These are phyloP conservation scores for Circinella umbellata DNA, from an alignment of 371 early-diverging fungal species.

Conservation along the genomic window DNA sequence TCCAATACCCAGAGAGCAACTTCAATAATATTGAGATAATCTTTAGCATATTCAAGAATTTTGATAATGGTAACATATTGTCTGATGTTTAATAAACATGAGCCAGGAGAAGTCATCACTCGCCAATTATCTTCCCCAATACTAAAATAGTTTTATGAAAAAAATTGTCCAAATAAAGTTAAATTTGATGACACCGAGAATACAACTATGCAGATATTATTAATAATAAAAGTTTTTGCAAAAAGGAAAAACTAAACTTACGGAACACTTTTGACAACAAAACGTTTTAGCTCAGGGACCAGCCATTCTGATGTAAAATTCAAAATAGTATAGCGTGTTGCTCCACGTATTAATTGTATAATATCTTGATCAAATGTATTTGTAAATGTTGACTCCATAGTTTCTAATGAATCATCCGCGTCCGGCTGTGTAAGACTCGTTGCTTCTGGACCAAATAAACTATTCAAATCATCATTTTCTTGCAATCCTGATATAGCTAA, in stretches of 20 bases:
- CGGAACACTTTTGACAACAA: slow-evolving; percentile 74
- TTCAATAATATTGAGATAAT: slow-evolving; percentile 58
- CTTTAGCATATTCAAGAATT: slow-evolving; percentile 61
- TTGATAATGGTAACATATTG: slow-evolving; percentile 67
- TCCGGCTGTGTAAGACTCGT: slow-evolving; percentile 56
- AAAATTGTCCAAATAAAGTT: not conserved
- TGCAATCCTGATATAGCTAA: slow-evolving; percentile 25
- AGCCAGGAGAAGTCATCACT: slow-evolving; percentile 79
- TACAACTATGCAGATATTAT: not conserved
- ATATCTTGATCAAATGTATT: slow-evolving; percentile 40
- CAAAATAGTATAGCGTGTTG: slow-evolving; percentile 56
- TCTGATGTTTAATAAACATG: slow-evolving; percentile 74
- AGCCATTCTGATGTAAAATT: slow-evolving; percentile 65
- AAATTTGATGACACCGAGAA: too few relatives aligned
- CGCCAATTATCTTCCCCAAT: slow-evolving; percentile 86
- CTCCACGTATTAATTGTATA: slow-evolving; percentile 33
- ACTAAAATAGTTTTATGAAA: slow-evolving; percentile 22
- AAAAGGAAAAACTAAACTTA: slow-evolving; percentile 24
- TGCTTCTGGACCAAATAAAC: slow-evolving; percentile 43
- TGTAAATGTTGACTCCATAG: slow-evolving; percentile 38
- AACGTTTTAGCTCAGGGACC: slow-evolving; percentile 62
- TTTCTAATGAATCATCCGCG: slow-evolving; percentile 42
- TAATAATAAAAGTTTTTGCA: not conserved
- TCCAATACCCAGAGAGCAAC: slow-evolving; percentile 68
- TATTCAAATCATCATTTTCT: slow-evolving; percentile 16